phyloP scores from a whole-genome alignment of 129 eudicot species.

The Solidago caesia region DNA sequence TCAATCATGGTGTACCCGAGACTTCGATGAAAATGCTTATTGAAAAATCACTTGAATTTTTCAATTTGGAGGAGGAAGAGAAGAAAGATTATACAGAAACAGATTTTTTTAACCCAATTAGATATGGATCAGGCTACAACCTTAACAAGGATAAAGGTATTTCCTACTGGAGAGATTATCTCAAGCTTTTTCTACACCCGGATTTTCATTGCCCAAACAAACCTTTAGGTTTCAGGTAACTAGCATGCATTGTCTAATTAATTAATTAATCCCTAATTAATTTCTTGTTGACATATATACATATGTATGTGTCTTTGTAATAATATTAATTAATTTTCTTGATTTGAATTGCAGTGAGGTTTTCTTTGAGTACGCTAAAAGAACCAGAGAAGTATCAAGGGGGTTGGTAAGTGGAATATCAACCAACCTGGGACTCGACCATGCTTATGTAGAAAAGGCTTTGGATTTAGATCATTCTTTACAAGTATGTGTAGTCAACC shows the following conservation, averaged over 20 bases:
- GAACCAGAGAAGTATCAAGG: slow-evolving; percentile 35
- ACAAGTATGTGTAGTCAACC: slow-evolving; percentile 39
- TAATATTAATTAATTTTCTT: too few species aligned
- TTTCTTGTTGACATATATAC: too few species aligned
- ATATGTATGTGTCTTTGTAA: too few species aligned
- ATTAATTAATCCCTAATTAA: too few species aligned
- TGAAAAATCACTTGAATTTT: slow-evolving; percentile 36
- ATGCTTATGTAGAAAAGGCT: slow-evolving; percentile 30
- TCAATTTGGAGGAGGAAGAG: slow-evolving; percentile 51
- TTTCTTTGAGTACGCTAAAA: slow-evolving; percentile 40
- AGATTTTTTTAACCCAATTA: slow-evolving; percentile 47
- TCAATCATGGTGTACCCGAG: slow-evolving; percentile 69
- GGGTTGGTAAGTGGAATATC: slow-evolving; percentile 46
- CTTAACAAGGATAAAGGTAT: slow-evolving; percentile 32
- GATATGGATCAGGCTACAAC: slow-evolving; percentile 58
- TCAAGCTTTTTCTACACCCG: slow-evolving; percentile 57
- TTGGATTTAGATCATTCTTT: slow-evolving; percentile 37
- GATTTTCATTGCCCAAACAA: slow-evolving; percentile 61
- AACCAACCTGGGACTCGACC: slow-evolving; percentile 47
- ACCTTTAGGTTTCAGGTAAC: slow-evolving; percentile 54
- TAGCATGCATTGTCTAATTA: too few species aligned
- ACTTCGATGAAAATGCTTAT: slow-evolving; percentile 38
- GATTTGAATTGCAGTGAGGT: slow-evolving; percentile 41
- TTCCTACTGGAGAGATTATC: slow-evolving; percentile 67
- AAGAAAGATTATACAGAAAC: slow-evolving; percentile 48